These are phyloP conservation scores for Aspergillus sparsus DNA, from an alignment of 495 filamentous ascomycete species.

Conservation along the genomic window DNA sequence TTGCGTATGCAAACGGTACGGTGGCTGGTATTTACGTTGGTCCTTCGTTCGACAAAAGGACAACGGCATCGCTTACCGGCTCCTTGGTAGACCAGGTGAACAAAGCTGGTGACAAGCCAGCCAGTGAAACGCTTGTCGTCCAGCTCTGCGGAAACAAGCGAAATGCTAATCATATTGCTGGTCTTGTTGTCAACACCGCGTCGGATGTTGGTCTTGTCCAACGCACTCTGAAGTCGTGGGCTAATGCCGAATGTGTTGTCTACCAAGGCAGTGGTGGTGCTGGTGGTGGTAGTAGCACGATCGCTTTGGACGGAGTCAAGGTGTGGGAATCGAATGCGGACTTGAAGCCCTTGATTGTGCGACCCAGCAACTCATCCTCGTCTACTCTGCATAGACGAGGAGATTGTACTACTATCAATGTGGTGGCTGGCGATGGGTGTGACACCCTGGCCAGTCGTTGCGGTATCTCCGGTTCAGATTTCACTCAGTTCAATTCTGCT, in stretches of 20 bases:
- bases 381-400: not conserved
- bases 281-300: not conserved
- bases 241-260: not conserved
- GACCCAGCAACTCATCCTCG: not conserved
- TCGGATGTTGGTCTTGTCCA: not conserved
- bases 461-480: not conserved
- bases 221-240: not conserved
- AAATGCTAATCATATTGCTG: not conserved
- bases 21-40: not conserved
- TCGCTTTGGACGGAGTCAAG: not conserved
- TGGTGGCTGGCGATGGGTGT: not conserved
- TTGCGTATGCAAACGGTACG: not conserved
- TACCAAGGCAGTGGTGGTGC: not conserved
- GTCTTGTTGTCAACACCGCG: not conserved
- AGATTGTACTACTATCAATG: not conserved
- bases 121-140: not conserved
- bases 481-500: not conserved
- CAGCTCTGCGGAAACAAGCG: not conserved
- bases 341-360: not conserved
- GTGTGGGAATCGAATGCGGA: not conserved
- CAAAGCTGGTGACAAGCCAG: not conserved
- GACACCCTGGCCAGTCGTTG: not conserved
- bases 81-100: not conserved
- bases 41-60: not conserved
- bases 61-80: not conserved